These are phyloP conservation scores for Cyberlindnera mycetangii DNA, from an alignment of 805 yeast genomes.

Conservation along the genomic window DNA sequence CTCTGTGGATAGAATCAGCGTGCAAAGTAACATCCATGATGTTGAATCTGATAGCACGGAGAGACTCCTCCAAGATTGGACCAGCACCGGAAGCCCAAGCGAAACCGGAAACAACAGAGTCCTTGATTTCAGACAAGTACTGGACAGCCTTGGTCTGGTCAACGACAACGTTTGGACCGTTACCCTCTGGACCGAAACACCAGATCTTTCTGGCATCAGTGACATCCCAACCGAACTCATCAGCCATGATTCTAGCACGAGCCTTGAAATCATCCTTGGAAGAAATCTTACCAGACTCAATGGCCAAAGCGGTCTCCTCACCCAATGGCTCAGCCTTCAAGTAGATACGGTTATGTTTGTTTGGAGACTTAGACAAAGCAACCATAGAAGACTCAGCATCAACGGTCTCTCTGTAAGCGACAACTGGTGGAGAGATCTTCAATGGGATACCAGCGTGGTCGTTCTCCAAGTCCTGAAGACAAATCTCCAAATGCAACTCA, in stretches of 20 bases:
- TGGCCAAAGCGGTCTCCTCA: conserved; percentile 90
- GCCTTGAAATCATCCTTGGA: conserved; percentile 98
- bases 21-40: conserved; percentile 98
- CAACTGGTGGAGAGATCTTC: conserved; percentile 96
- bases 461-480: conserved; percentile 91
- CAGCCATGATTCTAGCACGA: conserved; percentile 98
- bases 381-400: conserved; percentile 88
- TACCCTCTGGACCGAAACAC: conserved; percentile 99
- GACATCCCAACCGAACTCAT: conserved; percentile 99
- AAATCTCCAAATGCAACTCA: conserved; percentile 98
- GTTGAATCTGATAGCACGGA: conserved; percentile 97
- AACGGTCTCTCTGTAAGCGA: conserved; percentile 98
- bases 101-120: conserved; percentile 99
- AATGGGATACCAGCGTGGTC: conserved; percentile 99
- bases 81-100: conserved; percentile 99
- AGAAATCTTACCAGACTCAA: conserved; percentile 87
- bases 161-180: conserved; percentile 97
- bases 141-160: conserved; percentile 99
- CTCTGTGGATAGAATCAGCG: conserved; percentile 99
- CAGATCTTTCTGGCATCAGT: conserved; percentile 99
- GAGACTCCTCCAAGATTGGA: conserved; percentile 94
- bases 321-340: conserved; percentile 94
- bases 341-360: conserved; percentile 99
- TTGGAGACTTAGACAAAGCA: conserved; percentile 98
- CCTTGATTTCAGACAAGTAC: conserved; percentile 98